Evolutionary conservation across 768 basidiomycete species (phyloP).

Genomic region (Trametes maxima): DNA sequence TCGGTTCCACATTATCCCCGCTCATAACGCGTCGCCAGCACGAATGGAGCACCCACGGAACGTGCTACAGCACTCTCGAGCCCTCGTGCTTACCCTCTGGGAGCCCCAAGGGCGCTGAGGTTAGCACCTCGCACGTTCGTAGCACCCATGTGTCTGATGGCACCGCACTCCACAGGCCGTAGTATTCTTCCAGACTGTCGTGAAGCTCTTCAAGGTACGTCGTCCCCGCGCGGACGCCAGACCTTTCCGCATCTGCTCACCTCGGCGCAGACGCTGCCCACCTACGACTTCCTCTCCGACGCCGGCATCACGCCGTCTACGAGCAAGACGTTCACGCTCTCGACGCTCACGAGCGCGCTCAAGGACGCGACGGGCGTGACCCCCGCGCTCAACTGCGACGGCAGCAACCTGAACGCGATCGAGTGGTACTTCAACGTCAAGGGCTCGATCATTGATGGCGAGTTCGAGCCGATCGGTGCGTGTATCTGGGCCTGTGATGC

Average conservation of each 20-base stretch:
- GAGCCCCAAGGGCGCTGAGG: conserved; percentile 64
- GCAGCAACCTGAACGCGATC: conserved; percentile 44
- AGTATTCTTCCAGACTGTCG: conserved; percentile 63
- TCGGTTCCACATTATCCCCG: neutral
- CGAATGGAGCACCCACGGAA: conserved; percentile 74
- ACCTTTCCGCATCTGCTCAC: neutral
- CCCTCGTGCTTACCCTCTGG: conserved; percentile 60
- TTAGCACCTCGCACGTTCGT: conserved; percentile 27
- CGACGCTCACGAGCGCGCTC: conserved; percentile 55
- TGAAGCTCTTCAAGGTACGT: conserved; percentile 56
- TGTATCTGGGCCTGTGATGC: neutral
- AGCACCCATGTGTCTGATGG: neutral
- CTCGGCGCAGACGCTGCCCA: conserved; percentile 58
- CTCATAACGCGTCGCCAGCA: conserved; percentile 42
- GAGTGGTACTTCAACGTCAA: conserved; percentile 66
- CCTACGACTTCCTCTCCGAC: conserved; percentile 67
- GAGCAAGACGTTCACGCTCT: conserved; percentile 57
- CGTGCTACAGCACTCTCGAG: conserved; percentile 59
- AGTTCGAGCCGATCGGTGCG: conserved; percentile 61
- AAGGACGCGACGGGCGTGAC: conserved; percentile 56
- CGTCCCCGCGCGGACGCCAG: neutral
- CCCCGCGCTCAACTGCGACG: conserved; percentile 50
- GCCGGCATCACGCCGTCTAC: conserved; percentile 77
- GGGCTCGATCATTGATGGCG: conserved; percentile 70
- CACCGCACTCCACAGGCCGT: conserved; percentile 51